A percentile compares a stretch with the other conserved stretches of the same genome.
Conservation (phyloP, 805 yeast genomes). For the Wickerhamiella occidentalis region DNA sequence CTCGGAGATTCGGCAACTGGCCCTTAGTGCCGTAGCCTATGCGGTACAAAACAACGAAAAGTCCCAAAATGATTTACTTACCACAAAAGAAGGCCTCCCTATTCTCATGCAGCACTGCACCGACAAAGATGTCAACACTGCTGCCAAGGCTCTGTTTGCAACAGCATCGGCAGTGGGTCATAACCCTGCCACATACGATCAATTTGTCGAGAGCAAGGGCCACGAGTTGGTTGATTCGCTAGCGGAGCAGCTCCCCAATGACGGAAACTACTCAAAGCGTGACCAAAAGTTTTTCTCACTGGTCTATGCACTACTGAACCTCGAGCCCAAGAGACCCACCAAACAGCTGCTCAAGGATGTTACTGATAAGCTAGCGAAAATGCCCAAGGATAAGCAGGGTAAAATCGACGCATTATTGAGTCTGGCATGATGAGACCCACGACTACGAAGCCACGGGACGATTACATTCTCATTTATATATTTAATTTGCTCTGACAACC, state of each 20-base stretch:
- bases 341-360: background rate
- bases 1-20: slow-evolving; percentile 39
- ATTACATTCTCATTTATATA: too few species aligned
- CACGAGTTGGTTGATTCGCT: background rate
- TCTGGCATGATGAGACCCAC: background rate
- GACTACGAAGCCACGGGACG: background rate
- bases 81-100: slow-evolving; percentile 24
- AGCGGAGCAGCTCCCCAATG: background rate
- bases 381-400: background rate
- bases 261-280: slow-evolving; percentile 2
- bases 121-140: slow-evolving; percentile 28
- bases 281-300: slow-evolving; percentile 2
- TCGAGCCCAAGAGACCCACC: slow-evolving; percentile 3
- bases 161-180: slow-evolving; percentile 64
- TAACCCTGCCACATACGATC: slow-evolving; percentile 40
- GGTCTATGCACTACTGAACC: slow-evolving; percentile 6
- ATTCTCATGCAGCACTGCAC: slow-evolving; percentile 23
- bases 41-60: slow-evolving; percentile 85
- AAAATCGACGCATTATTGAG: background rate
- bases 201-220: slow-evolving; percentile 49
- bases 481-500: too few species aligned
- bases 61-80: slow-evolving; percentile 51
- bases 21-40: slow-evolving; percentile 70
- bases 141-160: slow-evolving; percentile 64
- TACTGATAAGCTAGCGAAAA: background rate